Evolutionary conservation across 768 basidiomycete species (phyloP), one percentile per base, ranked within the genome.

Genomic region (Chalciporus pseudorubinellus): DNA sequence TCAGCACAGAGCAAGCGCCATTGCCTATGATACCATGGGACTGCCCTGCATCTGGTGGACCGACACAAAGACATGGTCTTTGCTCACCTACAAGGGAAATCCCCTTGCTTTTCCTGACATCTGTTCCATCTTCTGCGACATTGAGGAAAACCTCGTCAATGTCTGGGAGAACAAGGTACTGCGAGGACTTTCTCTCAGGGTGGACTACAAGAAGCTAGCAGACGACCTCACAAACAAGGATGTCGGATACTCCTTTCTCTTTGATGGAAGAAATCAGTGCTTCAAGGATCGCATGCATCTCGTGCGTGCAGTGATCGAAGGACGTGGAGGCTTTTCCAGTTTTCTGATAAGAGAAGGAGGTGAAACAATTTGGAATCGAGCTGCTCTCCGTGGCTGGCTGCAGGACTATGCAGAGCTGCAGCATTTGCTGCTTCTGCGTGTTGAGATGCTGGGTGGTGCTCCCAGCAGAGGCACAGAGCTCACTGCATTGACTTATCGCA

Each of bases 221-320:
- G 70, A 72, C 6, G 52, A 67, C 28, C 57, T 62, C 0, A 39
- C 22, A 53, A 44, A 56, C 44, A 56, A 29, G 8, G 10, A 46
- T 0, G 3, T 42, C 0, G 40, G 44, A 0, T 56, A 56, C 18
- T 53, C 44, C n/a, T 56, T 56, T n/a, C 26, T 56, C 0, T 53
- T 8, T 1, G 48, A 56, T 13, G 9, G 3, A 0, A n/a, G 34
- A 1, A 56, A 56, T 1, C 0, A 5, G 20, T 20, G 31, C n/a
- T 42, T 56, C 13, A 0, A 18, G 11, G 21, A 53, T 18, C 20
- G 13, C 4, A 8, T 9, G 0, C 44, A 0, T 1, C 14, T 56
- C 7, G 16, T 49, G 0, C 2, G 1, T 0, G 48, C 44, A 0
- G 13, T 56, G 0, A 9, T 54, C 0, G 2, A 46, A 1, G 48